Conservation (phyloP, 2,329 filamentous ascomycete species). For the Fusarium sp. region DNA sequence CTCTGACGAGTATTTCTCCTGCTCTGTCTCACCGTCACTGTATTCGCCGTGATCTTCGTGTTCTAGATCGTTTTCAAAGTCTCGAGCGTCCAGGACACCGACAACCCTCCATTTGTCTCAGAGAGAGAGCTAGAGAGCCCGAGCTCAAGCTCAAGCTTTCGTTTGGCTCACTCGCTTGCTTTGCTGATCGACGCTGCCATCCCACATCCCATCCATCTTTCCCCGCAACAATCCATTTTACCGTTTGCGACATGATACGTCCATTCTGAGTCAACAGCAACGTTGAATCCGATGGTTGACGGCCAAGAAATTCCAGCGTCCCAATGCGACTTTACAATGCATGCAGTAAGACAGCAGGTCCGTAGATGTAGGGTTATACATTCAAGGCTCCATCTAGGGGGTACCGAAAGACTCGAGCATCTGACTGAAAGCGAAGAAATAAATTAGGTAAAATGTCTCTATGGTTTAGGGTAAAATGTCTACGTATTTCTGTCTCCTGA, state of each 20-base stretch:
- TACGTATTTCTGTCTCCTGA: too few species aligned
- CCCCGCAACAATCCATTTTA: constrained; percentile 22
- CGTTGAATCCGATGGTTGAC: not conserved
- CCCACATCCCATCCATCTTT: constrained; percentile 23
- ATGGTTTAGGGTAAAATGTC: too few species aligned
- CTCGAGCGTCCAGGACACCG: constrained; percentile 15
- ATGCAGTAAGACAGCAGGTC: not conserved
- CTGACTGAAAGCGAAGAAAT: too few species aligned
- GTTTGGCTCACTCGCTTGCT: not conserved
- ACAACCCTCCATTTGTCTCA: constrained; percentile 19
- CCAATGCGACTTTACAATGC: not conserved
- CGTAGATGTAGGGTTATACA: too few species aligned
- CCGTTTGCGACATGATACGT: constrained; percentile 2
- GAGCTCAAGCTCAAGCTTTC: not conserved
- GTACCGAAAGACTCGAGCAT: too few species aligned
- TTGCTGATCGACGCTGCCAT: constrained; percentile 24
- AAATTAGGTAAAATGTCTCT: too few species aligned
- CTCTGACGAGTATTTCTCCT: constrained; percentile 5
- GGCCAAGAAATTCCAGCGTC: not conserved
- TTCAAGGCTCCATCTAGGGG: too few species aligned
- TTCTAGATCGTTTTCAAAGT: constrained; percentile 10
- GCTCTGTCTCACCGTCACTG: not conserved
- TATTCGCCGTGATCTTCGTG: constrained; percentile 1
- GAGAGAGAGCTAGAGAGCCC: not conserved
- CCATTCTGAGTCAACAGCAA: not conserved